Evolutionary conservation across 306 rosid genomes (phyloP).

Genomic region (Pterocarpus macrocarpus): DNA sequence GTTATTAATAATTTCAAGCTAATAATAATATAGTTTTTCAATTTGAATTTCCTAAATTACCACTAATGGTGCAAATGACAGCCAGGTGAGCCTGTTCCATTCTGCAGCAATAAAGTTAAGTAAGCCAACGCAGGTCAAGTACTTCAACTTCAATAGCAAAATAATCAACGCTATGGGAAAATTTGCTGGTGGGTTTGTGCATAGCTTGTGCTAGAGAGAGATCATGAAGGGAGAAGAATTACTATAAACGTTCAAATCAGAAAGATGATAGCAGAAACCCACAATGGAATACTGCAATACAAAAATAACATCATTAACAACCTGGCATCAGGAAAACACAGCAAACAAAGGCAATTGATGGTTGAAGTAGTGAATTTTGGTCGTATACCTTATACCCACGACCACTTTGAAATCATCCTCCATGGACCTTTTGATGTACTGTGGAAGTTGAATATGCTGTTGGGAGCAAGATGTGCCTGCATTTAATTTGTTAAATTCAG

Average conservation of each 20-base stretch:
- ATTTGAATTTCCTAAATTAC: conserved; percentile 43
- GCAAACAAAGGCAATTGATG: background rate
- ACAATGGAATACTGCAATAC: conserved; percentile 66
- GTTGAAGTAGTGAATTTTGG: too few relatives aligned
- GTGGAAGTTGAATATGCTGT: conserved; percentile 72
- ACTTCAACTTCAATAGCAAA: too few relatives aligned
- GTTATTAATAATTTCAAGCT: too few relatives aligned
- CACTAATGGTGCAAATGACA: conserved; percentile 65
- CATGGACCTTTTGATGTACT: conserved; percentile 75
- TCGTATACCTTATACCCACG: conserved; percentile 66
- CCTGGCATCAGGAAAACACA: background rate
- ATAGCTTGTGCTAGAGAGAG: background rate
- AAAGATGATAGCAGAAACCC: conserved; percentile 67
- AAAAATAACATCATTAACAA: background rate
- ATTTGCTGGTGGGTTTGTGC: too few relatives aligned
- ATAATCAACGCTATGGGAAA: background rate
- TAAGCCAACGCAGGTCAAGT: background rate
- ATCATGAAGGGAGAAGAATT: background rate
- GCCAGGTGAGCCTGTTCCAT: conserved; percentile 68
- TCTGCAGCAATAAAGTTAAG: conserved; percentile 46
- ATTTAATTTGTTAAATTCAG: too few relatives aligned
- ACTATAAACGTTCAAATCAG: conserved; percentile 70
- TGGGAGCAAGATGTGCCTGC: conserved; percentile 76
- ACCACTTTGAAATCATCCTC: conserved; percentile 83
- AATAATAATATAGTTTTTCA: too few relatives aligned